phyloP scores from a whole-genome alignment of 192 early-diverging fungal species.

The Cetraspora pellucida region DNA sequence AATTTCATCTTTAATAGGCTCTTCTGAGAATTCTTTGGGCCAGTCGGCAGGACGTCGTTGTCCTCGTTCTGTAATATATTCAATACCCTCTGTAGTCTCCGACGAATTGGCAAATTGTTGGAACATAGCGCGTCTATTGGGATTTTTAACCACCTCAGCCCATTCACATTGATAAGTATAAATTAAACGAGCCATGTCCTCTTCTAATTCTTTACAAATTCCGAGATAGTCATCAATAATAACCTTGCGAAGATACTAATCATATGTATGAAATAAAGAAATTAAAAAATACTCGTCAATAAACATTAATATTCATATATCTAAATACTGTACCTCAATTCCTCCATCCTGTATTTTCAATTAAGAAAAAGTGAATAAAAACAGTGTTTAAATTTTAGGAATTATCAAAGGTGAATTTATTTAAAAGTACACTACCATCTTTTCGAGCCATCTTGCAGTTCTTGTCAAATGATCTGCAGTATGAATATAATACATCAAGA shows the following conservation, averaged over 20 bases:
- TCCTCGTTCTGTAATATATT: conserved; percentile 63
- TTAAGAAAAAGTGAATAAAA: too few relatives aligned
- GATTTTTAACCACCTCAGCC: conserved; percentile 63
- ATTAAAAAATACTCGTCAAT: neutral
- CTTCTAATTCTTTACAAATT: conserved; percentile 63
- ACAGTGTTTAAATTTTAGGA: too few relatives aligned
- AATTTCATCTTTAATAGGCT: conserved; percentile 33
- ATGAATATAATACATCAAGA: conserved; percentile 71
- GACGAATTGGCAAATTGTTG: conserved; percentile 66
- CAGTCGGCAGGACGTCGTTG: conserved; percentile 66
- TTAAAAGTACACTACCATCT: conserved; percentile 36
- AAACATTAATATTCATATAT: too few relatives aligned
- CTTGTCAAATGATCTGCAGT: conserved; percentile 66
- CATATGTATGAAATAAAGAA: neutral
- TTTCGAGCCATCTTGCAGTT: conserved; percentile 72
- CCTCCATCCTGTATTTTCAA: conserved; percentile 47
- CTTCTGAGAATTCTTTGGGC: conserved; percentile 48
- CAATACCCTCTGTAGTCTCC: conserved; percentile 52
- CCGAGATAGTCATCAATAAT: conserved; percentile 67
- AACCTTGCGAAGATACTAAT: conserved; percentile 56
- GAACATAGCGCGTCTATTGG: conserved; percentile 54
- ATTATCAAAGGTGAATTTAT: too few relatives aligned
- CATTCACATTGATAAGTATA: conserved; percentile 67
- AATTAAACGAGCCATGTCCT: conserved; percentile 66
- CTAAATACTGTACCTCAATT: conserved; percentile 45